Percentiles rank a stretch among this genome's conserved stretches.
Conservation (phyloP, 768 basidiomycete species). For the Butyriboletus loyo region DNA sequence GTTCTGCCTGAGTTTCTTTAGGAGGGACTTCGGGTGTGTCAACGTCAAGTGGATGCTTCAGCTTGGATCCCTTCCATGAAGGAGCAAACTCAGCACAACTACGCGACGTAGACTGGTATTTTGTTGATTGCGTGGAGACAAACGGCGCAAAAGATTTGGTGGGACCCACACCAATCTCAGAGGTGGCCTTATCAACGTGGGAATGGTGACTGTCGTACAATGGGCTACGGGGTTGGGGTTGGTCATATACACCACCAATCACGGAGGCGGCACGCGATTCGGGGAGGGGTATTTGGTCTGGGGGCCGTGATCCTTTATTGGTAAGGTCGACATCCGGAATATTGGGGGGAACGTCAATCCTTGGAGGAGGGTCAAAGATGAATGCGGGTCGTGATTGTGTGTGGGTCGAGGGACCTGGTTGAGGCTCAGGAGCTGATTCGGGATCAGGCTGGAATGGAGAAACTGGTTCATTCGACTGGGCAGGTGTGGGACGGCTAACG, state of each 20-base stretch:
- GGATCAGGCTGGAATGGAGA: constrained; percentile 4
- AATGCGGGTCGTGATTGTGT: constrained; percentile 15
- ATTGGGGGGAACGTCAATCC: constrained; percentile 9
- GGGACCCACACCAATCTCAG: constrained; percentile 24
- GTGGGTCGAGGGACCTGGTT: not conserved
- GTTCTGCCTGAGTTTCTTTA: not conserved
- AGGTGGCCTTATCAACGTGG: constrained; percentile 14
- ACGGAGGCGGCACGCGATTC: constrained; percentile 31
- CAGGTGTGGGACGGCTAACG: constrained; percentile 8
- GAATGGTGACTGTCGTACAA: constrained; percentile 13
- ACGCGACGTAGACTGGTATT: constrained; percentile 3
- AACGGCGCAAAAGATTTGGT: constrained; percentile 5
- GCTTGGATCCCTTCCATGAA: constrained; percentile 3
- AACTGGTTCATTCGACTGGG: constrained; percentile 5
- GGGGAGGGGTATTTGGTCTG: constrained; percentile 25
- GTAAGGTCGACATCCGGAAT: constrained; percentile 18
- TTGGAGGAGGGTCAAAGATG: constrained; percentile 7
- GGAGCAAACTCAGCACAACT: not conserved
- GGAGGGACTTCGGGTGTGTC: not conserved
- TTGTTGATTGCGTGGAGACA: constrained; percentile 1
- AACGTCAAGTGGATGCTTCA: not conserved
- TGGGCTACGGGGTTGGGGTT: constrained; percentile 16
- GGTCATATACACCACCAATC: constrained; percentile 26
- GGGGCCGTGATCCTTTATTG: constrained; percentile 3
- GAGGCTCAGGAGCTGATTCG: constrained; percentile 2